Base-by-base conservation (phyloP, 2,329 filamentous ascomycete genomes). In the Byssothecium circinans region DNA sequence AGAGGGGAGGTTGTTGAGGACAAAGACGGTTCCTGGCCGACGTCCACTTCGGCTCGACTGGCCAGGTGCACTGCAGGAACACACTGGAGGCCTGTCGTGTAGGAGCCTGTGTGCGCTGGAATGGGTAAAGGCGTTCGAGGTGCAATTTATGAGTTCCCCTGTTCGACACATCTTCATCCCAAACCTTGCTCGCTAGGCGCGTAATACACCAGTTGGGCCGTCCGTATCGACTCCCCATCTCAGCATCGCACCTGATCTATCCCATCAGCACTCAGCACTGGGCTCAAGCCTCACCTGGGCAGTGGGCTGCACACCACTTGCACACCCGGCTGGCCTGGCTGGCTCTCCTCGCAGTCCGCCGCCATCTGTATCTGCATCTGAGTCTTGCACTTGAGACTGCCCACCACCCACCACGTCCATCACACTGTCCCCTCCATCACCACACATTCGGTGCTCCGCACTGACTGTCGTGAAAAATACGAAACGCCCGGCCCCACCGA, bases 401-500 rank as follows among this genome's bases (percentile, higher is more conserved):
- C n/a, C n/a, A n/a, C n/a, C n/a, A n/a, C n/a, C n/a, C n/a, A n/a
- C n/a, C n/a, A n/a, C n/a, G n/a, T n/a, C n/a, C n/a, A n/a, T n/a
- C n/a, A n/a, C n/a, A n/a, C n/a, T n/a, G n/a, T n/a, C n/a, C n/a
- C n/a, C n/a, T n/a, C n/a, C n/a, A n/a, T n/a, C n/a, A n/a, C n/a
- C n/a, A n/a, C n/a, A n/a, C n/a, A n/a, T n/a, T n/a, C n/a, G n/a
- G n/a, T n/a, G n/a, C n/a, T n/a, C n/a, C n/a, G n/a, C n/a, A n/a
- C n/a, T 5, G 29, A 32, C 14, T 32, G 29, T 32, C 29, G 29
- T 8, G 19, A 44, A 47, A 25, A 48, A 43, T 55, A 49, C 56
- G 51, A 59, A 54, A 58, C 54, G 43, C n/a, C n/a, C 49, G 33
- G 48, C 48, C 52, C 46, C 49, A 48, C 47, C 46, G 41, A 36